Evolutionary conservation across 495 filamentous ascomycete species (phyloP), one percentile per base, ranked within the genome.

Genomic region (Penicillium desertorum): DNA sequence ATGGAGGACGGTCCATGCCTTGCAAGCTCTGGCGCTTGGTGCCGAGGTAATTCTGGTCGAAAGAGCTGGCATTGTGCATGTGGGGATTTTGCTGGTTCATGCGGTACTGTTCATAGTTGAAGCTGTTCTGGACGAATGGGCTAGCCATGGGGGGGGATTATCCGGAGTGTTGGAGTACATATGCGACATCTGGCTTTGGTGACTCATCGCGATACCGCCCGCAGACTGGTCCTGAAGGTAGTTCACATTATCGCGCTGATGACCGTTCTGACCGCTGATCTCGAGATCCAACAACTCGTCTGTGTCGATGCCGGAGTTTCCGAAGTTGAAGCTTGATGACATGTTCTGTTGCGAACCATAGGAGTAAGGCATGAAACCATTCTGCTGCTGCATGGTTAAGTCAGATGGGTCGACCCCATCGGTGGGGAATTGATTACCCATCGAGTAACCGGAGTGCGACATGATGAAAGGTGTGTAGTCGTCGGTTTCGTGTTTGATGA

Each of bases 101-200:
- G 17, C 76, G 75, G 66, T 87, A 90, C 59, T 90, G 88, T 12
- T 82, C 78, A 55, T 87, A 88, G 66, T 85, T 73, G 73, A 91
- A 93, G 63, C 82, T 86, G 57, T 72, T 75, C 47, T 90, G 83
- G 25, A 87, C 80, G 61, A 92, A 96, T 0, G 92, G 92, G 64
- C 90, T 95, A 62, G 90, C 86, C 58, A 95, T 92, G 5, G 91
- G 91, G 91, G 91, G 45, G 88, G 86, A 22, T 89, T 89, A 45
- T 96, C 92, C 8, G 91, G 92, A 3, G 91, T 96, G 62, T 87
- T 87, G 27, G 92, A 96, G 70, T 85, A 96, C 54, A 86, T 77
- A 32, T 89, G 85, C 29, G 86, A 88, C 66, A 88, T 82, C 30
- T 86, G 81, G 51, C 68, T 73, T 19, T 75, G 78, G 54, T 79